Evolutionary conservation across 306 rosid genomes (phyloP), one percentile per base, ranked within the genome.

Genomic region (Cucumis melo): DNA sequence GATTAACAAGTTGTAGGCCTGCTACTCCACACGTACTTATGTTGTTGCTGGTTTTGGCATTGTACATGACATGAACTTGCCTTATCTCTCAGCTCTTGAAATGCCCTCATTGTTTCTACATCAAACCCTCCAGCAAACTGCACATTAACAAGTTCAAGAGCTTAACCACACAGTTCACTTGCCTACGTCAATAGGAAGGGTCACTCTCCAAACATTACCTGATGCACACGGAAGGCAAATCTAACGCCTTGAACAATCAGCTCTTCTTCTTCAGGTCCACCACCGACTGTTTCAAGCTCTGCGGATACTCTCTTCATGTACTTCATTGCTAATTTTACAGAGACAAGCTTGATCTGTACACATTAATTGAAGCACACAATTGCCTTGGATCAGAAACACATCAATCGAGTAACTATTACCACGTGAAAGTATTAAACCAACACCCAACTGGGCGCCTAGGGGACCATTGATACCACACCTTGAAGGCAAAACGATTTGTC

Each of bases 121-220:
- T 95, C 98, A 78, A 92, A 95, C 6, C 99, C 99, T 8, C 99
- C 96, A 0, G 99, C 99, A 78, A 95, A 95, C 99, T 95, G 93
- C 84, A 86, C 42, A 77, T 15, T 8, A 76, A 34, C 1, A 78
- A 39, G 11, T 60, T 42, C 3, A 41, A 23, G 4, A 71, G 8
- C 7, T 51, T 51, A 8, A 73, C 76, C 60, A 27, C 29, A 66
- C 13, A n/a, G 11, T 8, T 8, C 21, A 36, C 21, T 63, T 32
- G 70, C 70, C 9, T 10, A 17, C 7, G 44, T 20, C 23, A 51
- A 61, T 2, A 70, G 51, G 54, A 77, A 53, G 20, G 55, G 46
- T 16, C 44, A 20, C 48, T 4, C 15, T 8, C 44, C 56, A 21
- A 54, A 57, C 23, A 76, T 86, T 82, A 94, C 99, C 98, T 95